Conservation (phyloP, 1,284 basidiomycete genomes). For the Omphalotus olearius region DNA sequence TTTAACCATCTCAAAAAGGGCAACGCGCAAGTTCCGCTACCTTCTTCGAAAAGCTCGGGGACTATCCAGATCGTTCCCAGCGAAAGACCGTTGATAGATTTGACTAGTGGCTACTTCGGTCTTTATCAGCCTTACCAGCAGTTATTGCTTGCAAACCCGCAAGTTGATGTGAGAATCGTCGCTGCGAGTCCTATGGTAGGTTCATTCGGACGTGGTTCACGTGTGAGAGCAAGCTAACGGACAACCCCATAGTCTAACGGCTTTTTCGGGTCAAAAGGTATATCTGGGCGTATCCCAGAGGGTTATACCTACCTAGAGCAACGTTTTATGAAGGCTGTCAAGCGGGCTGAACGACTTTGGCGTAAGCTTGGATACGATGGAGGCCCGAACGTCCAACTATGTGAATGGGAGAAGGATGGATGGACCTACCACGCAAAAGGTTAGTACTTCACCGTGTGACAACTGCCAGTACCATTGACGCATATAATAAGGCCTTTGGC, state of each 20-base stretch:
- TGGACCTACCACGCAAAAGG: conserved; percentile 99
- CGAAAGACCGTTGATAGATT: conserved; percentile 50
- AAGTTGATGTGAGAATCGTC: conserved; percentile 71
- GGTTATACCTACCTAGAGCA: conserved; percentile 90
- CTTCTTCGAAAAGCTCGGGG: conserved; percentile 4
- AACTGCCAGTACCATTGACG: not conserved
- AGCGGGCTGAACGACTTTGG: conserved; percentile 34
- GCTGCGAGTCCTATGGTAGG: conserved; percentile 84
- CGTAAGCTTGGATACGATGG: conserved; percentile 31
- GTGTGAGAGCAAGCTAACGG: too few relatives aligned
- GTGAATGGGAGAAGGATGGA: conserved; percentile 85
- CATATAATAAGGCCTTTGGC: conserved; percentile 71
- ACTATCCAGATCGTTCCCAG: not conserved
- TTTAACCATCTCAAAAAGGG: conserved; percentile 40
- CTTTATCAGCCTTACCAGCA: conserved; percentile 82
- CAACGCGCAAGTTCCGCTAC: not conserved
- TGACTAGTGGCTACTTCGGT: conserved; percentile 96
- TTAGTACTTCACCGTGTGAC: conserved; percentile 27
- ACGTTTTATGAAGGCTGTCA: conserved; percentile 74
- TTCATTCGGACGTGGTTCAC: not conserved
- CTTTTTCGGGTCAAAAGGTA: conserved; percentile 85
- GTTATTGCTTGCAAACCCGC: conserved; percentile 54
- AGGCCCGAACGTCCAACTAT: conserved; percentile 57
- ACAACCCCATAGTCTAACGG: conserved; percentile 77
- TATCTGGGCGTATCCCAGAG: conserved; percentile 92